Percentiles rank a stretch among this genome's conserved stretches.
These are phyloP conservation scores for Backusella psychrophila DNA, from an alignment of 192 early-diverging fungal species.

Conservation along the genomic window DNA sequence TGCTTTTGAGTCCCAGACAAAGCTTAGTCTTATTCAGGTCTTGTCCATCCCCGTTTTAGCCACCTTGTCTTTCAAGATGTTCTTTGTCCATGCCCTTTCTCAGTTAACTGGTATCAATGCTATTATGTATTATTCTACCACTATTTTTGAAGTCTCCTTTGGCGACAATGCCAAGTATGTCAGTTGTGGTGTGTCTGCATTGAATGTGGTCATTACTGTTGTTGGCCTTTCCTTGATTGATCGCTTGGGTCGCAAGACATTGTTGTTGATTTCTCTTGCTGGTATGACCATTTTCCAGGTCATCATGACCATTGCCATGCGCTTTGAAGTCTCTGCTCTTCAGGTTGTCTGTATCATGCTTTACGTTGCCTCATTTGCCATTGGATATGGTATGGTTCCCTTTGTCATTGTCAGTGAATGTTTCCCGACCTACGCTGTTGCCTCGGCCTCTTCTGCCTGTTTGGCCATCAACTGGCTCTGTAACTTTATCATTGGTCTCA, in stretches of 20 bases:
- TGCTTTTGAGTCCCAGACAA: conserved; percentile 14
- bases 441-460: conserved; percentile 48
- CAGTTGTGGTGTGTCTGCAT: conserved; percentile 50
- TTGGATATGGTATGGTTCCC: conserved; percentile 58
- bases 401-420: conserved; percentile 57
- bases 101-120: conserved; percentile 72
- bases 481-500: conserved; percentile 53
- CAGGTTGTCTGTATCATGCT: conserved; percentile 42
- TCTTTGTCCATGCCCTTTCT: conserved; percentile 48
- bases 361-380: conserved; percentile 55
- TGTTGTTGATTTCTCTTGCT: conserved; percentile 54
- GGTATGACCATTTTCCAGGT: conserved; percentile 67
- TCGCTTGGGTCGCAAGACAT: conserved; percentile 57
- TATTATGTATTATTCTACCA: conserved; percentile 63
- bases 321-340: conserved; percentile 14
- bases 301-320: conserved; percentile 38
- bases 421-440: conserved; percentile 51
- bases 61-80: conserved; percentile 51
- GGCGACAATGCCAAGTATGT: conserved; percentile 49
- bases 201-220: conserved; percentile 59
- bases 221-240: conserved; percentile 57
- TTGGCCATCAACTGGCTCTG: conserved; percentile 47
- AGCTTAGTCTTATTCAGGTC: conserved; percentile 31
- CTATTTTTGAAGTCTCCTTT: conserved; percentile 60
- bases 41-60: conserved; percentile 33